phyloP scores from a whole-genome alignment of 768 basidiomycete species.

The Suillus discolor region DNA sequence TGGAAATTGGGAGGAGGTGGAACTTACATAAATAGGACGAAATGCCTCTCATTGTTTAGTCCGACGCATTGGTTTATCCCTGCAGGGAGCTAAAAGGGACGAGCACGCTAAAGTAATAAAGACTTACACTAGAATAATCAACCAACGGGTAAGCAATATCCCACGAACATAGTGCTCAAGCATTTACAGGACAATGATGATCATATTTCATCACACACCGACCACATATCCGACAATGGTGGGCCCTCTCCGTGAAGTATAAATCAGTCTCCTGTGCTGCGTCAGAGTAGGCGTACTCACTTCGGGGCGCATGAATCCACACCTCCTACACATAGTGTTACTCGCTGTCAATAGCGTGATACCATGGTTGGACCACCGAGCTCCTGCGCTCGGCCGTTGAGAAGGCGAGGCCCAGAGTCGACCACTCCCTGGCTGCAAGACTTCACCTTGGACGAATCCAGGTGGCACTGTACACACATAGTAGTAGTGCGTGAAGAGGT shows the following conservation, averaged over 20 bases:
- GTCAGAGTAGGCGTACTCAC: constrained; percentile 42
- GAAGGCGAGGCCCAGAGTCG: constrained; percentile 58
- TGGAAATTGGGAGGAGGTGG: neutral
- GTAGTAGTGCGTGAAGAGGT: constrained; percentile 84
- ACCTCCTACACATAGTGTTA: constrained; percentile 67
- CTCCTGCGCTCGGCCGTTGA: constrained; percentile 37
- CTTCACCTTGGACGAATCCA: constrained; percentile 73
- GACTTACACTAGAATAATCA: constrained; percentile 42
- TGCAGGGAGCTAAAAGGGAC: constrained; percentile 30
- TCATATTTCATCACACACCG: constrained; percentile 89
- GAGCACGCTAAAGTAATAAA: neutral
- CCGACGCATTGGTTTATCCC: constrained; percentile 99
- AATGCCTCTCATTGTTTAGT: constrained; percentile 93
- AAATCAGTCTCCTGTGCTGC: constrained; percentile 16
- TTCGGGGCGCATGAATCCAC: constrained; percentile 73
- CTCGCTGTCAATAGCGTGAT: constrained; percentile 55
- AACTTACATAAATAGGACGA: constrained; percentile 89
- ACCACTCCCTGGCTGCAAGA: constrained; percentile 39
- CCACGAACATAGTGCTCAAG: constrained; percentile 8
- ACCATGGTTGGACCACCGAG: constrained; percentile 49
- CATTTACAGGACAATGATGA: constrained; percentile 86
- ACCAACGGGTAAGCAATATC: constrained; percentile 4
- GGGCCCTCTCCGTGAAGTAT: constrained; percentile 65
- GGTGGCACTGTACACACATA: constrained; percentile 79
- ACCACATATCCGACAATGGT: constrained; percentile 93